Base-by-base conservation (phyloP, 2,329 filamentous ascomycete species). In the Ambrosiella xylebori region DNA sequence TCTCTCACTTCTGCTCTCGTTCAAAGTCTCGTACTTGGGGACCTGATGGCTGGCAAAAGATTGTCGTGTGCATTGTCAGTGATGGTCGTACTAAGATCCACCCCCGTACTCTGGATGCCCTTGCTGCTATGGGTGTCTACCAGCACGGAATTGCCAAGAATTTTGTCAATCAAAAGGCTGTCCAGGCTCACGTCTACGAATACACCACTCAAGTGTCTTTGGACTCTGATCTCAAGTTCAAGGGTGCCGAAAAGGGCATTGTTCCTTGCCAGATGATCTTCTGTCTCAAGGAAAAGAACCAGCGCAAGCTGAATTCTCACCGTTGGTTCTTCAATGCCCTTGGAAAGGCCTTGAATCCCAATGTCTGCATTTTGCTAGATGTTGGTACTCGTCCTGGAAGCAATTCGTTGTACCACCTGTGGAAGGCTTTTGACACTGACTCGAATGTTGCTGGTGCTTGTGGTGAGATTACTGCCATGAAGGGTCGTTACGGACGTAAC, bases 301-400 rank as follows among this genome's bases (percentile, higher is more conserved):
- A 86, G 67, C 94, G 95, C 72, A 98, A 98, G 74, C 79, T 98
- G 64, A 98, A 98, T 74, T 96, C 90, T 0, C 93, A 98, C 70
- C 82, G 93, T 59, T 98, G 93, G 93, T 97, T 96, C 73, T 98
- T 98, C 75, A 98, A 98, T 67, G 93, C 93, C 0, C 95, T 98
- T 67, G 94, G 93, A 37, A 83, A 85, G 62, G 86, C 91, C 0
- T 76, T 98, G 27, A 95, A 91, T 64, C 93, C 93, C 0, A 98
- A 98, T 63, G 86, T 98, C 39, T 98, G 93, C 70, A 95, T 98
- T 68, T 73, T 98, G 62, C 83, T 98, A 12, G 93, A 98, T 69
- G 94, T 98, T 9, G 94, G 94, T 58, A 98, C 93, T 0, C 88
- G 88, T 60, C 93, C 93, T 0, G 88, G 88, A 0, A 76, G 82